Base-by-base conservation (phyloP, 306 rosid genomes). In the Trifolium subterraneum region DNA sequence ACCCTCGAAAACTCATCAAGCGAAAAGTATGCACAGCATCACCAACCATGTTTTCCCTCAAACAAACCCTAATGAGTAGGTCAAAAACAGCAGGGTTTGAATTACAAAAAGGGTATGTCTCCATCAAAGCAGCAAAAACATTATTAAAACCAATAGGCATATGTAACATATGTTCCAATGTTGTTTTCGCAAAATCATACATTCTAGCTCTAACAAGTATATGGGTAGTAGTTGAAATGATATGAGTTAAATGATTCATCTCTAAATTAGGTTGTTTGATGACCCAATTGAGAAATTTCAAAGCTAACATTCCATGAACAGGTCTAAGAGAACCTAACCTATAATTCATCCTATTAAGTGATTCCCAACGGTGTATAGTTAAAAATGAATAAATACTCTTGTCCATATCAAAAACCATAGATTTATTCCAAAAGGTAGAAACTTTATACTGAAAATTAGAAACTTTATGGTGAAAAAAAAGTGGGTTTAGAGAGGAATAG, bases 31-130 rank as follows among this genome's bases (percentile, higher is more conserved):
- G 65, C 22, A 88, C 84, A 79, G 93, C 97, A 64, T 82, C 81
- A 36, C 73, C 86, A 80, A 75, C 80, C 94, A 79, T 83, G 68
- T 83, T 83, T 50, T 88, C 88, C 55, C 76, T 55, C 64, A 87
- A 83, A 76, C 90, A 91, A 75, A 87, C 87, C 64, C 90, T 85
- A 79, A 86, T 88, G 16, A 88, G 59, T 60, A 91, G 86, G 82
- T 91, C 94, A 82, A 88, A 91, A 45, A 88, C 92, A 55, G 97
- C 87, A 14, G 97, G 97, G 73, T 78, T 88, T 70, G 97, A 89
- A 35, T 86, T 84, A 82, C 94, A 87, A 86, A 81, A 70, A 25
- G 83, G 87, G 80, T 87, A 91, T 45, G 97, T 91, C 51, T 84
- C 88, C 94, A 91, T 88, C 54, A 91, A 80, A 68, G 86, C 84